Conservation (phyloP, 1,139 yeast genomes). For the Zygoascus hellenicus region DNA sequence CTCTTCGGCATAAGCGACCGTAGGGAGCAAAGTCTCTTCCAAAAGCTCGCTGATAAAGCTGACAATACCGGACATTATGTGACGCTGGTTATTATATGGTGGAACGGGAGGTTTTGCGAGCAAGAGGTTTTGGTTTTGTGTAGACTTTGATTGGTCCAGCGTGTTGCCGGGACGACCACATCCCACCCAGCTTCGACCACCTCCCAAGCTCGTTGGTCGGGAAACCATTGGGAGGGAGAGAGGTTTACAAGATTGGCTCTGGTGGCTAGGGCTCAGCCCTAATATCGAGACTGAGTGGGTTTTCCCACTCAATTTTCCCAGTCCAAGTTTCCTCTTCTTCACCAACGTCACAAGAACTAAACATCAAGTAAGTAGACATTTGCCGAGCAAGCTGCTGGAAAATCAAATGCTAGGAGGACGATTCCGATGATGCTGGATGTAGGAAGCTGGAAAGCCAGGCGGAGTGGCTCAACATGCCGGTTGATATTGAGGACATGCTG, state of each 20-base stretch:
- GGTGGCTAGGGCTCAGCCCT: conserved; percentile 1
- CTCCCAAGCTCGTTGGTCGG: too few species aligned
- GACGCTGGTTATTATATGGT: background rate
- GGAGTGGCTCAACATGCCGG: too few species aligned
- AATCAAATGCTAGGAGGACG: too few species aligned
- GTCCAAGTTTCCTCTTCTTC: conserved; percentile 1
- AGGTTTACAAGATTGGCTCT: too few species aligned
- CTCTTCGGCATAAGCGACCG: conserved; percentile 82
- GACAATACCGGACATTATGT: conserved; percentile 9
- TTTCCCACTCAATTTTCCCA: conserved; percentile 1
- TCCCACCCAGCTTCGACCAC: background rate
- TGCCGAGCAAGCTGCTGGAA: too few species aligned
- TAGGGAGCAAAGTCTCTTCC: conserved; percentile 76
- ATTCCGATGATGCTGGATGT: too few species aligned
- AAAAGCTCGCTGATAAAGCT: conserved; percentile 52
- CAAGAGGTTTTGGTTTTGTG: conserved; percentile 5
- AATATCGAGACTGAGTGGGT: background rate
- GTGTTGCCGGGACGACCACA: conserved; percentile 4
- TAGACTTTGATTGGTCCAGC: conserved; percentile 4
- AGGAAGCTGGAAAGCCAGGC: too few species aligned
- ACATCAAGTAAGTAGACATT: conserved; percentile 2
- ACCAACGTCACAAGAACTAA: conserved; percentile 6
- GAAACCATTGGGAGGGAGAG: too few species aligned
- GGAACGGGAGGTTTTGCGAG: conserved; percentile 8
- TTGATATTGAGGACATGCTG: too few species aligned